A percentile compares a stretch with the other conserved stretches of the same genome.
phyloP scores from a whole-genome alignment of 441 rosid species.

The Gossypium gossypioides region DNA sequence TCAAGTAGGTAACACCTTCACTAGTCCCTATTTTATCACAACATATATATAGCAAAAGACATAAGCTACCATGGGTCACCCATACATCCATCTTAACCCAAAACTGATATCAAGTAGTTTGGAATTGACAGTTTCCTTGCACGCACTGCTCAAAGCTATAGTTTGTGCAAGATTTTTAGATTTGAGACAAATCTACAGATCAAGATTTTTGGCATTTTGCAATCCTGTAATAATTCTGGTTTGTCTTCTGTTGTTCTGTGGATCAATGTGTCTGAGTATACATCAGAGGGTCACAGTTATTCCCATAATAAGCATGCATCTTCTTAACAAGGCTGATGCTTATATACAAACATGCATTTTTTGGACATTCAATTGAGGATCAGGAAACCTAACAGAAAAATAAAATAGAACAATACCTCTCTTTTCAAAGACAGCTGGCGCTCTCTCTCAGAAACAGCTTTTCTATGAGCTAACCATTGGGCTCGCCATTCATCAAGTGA shows the following conservation, averaged over 20 bases:
- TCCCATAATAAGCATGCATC: neutral
- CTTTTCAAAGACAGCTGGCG: constrained; percentile 41
- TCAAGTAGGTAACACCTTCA: constrained; percentile 3
- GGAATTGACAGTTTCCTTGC: neutral
- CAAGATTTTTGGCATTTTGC: neutral
- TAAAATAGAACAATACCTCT: constrained; percentile 32
- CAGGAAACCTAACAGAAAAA: neutral
- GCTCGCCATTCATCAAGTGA: constrained; percentile 65
- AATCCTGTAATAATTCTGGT: neutral
- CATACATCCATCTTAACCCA: neutral
- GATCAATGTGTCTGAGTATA: neutral
- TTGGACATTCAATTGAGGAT: neutral
- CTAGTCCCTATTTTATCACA: neutral
- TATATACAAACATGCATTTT: neutral
- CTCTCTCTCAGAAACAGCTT: constrained; percentile 60
- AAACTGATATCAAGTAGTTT: neutral
- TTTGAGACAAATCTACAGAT: neutral
- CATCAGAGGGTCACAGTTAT: neutral
- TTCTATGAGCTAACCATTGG: constrained; percentile 79
- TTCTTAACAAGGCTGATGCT: neutral
- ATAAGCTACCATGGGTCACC: neutral
- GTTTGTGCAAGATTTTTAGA: neutral
- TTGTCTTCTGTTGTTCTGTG: neutral
- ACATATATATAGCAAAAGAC: neutral
- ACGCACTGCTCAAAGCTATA: neutral